Conservation (phyloP, 1,284 basidiomycete species). For the Melampsora occidentalis region DNA sequence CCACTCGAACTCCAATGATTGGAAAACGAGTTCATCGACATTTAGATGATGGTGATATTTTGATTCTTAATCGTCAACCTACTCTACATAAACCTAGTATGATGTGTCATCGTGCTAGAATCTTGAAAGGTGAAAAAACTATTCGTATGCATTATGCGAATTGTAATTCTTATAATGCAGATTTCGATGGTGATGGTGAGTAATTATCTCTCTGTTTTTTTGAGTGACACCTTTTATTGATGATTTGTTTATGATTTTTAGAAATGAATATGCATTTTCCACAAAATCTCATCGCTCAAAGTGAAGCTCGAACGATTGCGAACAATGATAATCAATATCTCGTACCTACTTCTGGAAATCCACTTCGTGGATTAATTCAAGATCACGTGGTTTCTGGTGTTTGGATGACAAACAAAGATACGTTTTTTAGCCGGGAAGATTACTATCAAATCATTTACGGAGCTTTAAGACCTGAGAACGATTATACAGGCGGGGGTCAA, state of each 20-base stretch:
- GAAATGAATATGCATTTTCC: conserved; percentile 99
- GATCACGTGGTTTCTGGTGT: conserved; percentile 98
- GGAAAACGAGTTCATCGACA: conserved; percentile 99
- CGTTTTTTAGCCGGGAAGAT: conserved; percentile 91
- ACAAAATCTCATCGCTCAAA: conserved; percentile 87
- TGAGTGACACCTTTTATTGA: neutral
- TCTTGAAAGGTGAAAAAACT: conserved; percentile 93
- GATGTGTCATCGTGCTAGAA: conserved; percentile 96
- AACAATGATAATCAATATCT: conserved; percentile 99
- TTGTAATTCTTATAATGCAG: conserved; percentile 99
- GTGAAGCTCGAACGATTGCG: conserved; percentile 88
- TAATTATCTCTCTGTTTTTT: conserved; percentile 24
- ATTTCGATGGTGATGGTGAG: conserved; percentile 95
- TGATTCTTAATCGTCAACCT: conserved; percentile 96
- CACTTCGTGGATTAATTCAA: conserved; percentile 94
- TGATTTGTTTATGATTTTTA: conserved; percentile 50
- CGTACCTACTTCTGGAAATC: conserved; percentile 95
- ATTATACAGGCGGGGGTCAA: conserved; percentile 65
- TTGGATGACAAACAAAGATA: conserved; percentile 96
- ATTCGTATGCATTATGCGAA: conserved; percentile 99
- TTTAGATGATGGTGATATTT: conserved; percentile 87
- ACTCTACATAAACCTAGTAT: conserved; percentile 99
- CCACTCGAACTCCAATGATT: conserved; percentile 57
- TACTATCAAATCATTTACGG: conserved; percentile 97
- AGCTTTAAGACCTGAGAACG: conserved; percentile 83